Conservation (phyloP, 2,329 filamentous ascomycete species). For the Pseudogymnoascus sp. region DNA sequence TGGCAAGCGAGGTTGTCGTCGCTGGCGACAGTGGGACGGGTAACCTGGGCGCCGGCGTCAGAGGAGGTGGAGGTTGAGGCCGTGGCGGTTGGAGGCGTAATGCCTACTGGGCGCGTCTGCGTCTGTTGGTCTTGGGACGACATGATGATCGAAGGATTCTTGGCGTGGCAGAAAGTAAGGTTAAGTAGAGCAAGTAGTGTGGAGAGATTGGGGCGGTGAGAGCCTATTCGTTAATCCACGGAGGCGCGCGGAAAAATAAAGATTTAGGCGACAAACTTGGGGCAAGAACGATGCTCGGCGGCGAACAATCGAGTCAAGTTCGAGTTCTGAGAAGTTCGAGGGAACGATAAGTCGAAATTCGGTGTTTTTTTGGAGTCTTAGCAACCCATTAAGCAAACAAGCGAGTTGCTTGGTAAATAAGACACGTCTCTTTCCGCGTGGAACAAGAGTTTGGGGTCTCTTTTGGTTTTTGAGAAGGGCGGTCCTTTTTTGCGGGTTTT, state of each 20-base stretch:
- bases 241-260: background rate
- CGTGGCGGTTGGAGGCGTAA: background rate
- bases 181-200: background rate
- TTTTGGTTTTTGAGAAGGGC: background rate
- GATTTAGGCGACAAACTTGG: background rate
- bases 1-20: constrained; percentile 34
- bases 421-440: background rate
- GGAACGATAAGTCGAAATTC: background rate
- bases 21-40: constrained; percentile 17
- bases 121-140: constrained; percentile 4
- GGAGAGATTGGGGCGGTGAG: background rate
- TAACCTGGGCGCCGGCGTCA: constrained; percentile 15
- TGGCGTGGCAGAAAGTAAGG: background rate
- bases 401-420: background rate
- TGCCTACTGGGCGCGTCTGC: background rate
- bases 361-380: background rate
- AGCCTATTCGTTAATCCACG: background rate
- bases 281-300: background rate
- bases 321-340: background rate
- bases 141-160: background rate
- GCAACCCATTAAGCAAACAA: background rate
- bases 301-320: background rate
- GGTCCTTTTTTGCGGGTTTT: background rate
- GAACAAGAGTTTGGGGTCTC: background rate
- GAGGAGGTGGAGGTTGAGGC: constrained; percentile 13